phyloP scores from a whole-genome alignment of 1,284 basidiomycete genomes.

The Mycena sp. region DNA sequence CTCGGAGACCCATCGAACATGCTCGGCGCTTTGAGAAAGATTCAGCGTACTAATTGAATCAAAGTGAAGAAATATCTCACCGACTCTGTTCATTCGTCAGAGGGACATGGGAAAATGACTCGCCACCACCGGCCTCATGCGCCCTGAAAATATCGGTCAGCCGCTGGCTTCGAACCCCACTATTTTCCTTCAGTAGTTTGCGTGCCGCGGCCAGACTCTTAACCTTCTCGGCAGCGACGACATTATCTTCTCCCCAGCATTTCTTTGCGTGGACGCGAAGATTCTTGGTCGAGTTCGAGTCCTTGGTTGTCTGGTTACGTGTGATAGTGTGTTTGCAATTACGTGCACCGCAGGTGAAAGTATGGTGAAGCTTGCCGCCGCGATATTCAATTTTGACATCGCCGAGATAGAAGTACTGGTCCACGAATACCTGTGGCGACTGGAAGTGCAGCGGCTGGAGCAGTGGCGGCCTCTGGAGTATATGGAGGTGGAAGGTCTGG shows the following conservation, averaged over 20 bases:
- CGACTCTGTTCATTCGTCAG: constrained; percentile 34
- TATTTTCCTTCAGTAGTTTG: not conserved
- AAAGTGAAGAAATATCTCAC: too few relatives aligned
- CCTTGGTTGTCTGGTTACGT: constrained; percentile 40
- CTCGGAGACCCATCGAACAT: too few relatives aligned
- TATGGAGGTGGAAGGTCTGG: not conserved
- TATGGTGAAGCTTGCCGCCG: constrained; percentile 38
- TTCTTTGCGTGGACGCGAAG: constrained; percentile 41
- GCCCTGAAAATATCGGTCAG: constrained; percentile 18
- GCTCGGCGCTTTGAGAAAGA: constrained; percentile 36
- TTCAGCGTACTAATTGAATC: constrained; percentile 31
- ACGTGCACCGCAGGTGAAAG: constrained; percentile 45
- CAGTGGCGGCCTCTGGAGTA: not conserved
- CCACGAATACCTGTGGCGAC: not conserved
- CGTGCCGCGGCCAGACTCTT: constrained; percentile 25
- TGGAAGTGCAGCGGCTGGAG: not conserved
- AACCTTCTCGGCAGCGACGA: constrained; percentile 36
- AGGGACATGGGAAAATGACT: too few relatives aligned
- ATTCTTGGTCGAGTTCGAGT: constrained; percentile 45
- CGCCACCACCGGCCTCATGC: not conserved
- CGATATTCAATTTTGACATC: constrained; percentile 32
- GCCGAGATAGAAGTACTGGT: constrained; percentile 37
- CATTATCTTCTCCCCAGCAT: constrained; percentile 47
- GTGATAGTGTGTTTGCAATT: too few relatives aligned
- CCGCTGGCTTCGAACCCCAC: not conserved